Evolutionary conservation across 2,329 filamentous ascomycete genomes (phyloP), one percentile per base, ranked within the genome.

Genomic region (Blastomyces percursus): DNA sequence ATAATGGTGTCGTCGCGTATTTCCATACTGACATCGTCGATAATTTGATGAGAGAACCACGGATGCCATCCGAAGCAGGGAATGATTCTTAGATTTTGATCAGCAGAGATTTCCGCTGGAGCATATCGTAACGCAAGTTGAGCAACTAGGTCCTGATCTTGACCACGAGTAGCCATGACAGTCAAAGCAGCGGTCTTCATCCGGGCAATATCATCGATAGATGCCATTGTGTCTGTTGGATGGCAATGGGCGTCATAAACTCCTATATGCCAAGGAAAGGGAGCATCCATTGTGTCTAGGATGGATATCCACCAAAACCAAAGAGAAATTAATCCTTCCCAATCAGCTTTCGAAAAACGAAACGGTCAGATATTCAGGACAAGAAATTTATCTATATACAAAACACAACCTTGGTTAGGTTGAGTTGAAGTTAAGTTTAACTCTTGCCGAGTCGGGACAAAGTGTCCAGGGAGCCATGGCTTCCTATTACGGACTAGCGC

Each of bases 41-140:
- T 79, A 69, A 87, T 80, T 64, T 85, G 82, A 69, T 87, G 80
- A 0, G 84, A 83, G 70, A 87, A 87, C 85, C 85, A 87, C 0
- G 85, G 85, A 72, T 87, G 85, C 85, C 85, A 87, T 46, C 85
- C 85, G 70, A 87, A 87, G 59, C 82, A 83, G 0, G 85, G 85
- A 0, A 87, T 68, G 32, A 87, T 74, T 63, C 77, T 70, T 64
- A 24, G 21, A 19, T 59, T 59, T 35, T 11, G 35, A 2, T 70
- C 71, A 73, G 56, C 61, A 38, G 24, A 14, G 3, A 66, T 64
- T 6, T 62, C 58, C 27, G 67, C 16, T 14, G 24, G 56, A 42
- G 62, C 9, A 54, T 62, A 58, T 48, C 44, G 46, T n/a, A 52
- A 60, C 27, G 65, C 65, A 42, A 61, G 30, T 40, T 66, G n/a